phyloP scores from a whole-genome alignment of 2,329 filamentous ascomycete species.

The Dryadomyces sulphureus region DNA sequence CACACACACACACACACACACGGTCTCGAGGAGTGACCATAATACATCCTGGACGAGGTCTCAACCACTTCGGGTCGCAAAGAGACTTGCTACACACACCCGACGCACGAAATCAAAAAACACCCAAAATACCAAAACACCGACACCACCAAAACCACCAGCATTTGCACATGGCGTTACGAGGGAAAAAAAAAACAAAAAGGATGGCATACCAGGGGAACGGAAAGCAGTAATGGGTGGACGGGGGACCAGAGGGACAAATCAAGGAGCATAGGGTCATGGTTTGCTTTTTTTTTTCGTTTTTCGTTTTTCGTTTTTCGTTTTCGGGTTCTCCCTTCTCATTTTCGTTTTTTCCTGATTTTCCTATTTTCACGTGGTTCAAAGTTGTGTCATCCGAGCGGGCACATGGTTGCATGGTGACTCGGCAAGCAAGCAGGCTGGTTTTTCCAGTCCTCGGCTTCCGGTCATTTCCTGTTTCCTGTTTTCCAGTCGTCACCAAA shows the following conservation, averaged over 20 bases:
- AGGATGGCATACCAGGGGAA: neutral
- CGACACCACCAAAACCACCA: neutral
- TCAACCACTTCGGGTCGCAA: no score
- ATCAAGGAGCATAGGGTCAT: neutral
- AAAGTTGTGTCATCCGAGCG: neutral
- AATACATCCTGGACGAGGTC: no score
- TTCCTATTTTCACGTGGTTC: neutral
- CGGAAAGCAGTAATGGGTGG: neutral
- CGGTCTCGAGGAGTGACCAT: no score
- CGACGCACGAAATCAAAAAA: neutral
- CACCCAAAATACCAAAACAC: neutral
- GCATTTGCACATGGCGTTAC: neutral
- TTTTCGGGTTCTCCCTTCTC: neutral
- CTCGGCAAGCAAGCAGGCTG: neutral
- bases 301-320: neutral
- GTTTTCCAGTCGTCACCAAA: no score
- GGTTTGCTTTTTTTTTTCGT: no score
- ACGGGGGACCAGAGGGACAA: neutral
- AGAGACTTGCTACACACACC: no score
- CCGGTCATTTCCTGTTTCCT: neutral
- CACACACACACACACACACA: neutral
- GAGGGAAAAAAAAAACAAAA: neutral
- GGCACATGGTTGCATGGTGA: neutral
- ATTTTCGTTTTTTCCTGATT: no score
- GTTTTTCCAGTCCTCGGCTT: neutral